Evolutionary conservation across 805 yeast species (phyloP), one percentile per base, ranked within the genome.

Genomic region (Candida boleticola): DNA sequence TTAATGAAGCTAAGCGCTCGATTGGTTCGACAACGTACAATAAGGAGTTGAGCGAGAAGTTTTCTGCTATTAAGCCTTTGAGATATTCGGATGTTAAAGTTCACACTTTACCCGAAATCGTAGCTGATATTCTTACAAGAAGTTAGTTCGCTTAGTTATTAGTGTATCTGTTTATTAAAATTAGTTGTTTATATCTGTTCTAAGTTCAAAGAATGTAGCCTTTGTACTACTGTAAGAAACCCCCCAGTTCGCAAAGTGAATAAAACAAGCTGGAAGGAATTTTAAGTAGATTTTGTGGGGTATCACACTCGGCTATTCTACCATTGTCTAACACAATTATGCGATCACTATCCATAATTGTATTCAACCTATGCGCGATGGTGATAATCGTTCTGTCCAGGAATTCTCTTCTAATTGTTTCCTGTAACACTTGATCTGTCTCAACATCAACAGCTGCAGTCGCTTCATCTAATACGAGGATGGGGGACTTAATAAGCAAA

Each of bases 381-480:
- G 95, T 86, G 51, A 86, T 68, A 52, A 86, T 86, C 0, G 95
- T 86, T 60, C 89, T 75, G 41, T 84, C 83, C 48, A 79, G 77
- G 57, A 86, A 86, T 32, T 85, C 89, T 1, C 73, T 64, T 63
- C 93, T 74, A 39, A 86, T 86, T 1, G 95, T 86, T 47, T 83
- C 79, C 66, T 86, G 95, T 40, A 86, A 73, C 42, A 85, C 76
- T 47, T 79, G 68, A 62, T 86, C 95, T 2, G 95, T 86, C 57
- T 85, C 88, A 29, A 85, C 90, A 63, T 86, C 95, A 39, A 86
- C 93, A 4, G 92, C 89, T 3, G 95, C 93, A 2, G 95, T 86
- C 10, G 95, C 95, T 63, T 86, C 95, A 62, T 86, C 95, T 54
- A 86, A 64, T 6, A 86, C 81, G 48, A 86, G 69, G 32, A 86